A percentile compares a stretch with the other conserved stretches of the same genome.
Conservation (phyloP, 192 early-diverging fungal genomes). For the Umbelopsis vinacea region DNA sequence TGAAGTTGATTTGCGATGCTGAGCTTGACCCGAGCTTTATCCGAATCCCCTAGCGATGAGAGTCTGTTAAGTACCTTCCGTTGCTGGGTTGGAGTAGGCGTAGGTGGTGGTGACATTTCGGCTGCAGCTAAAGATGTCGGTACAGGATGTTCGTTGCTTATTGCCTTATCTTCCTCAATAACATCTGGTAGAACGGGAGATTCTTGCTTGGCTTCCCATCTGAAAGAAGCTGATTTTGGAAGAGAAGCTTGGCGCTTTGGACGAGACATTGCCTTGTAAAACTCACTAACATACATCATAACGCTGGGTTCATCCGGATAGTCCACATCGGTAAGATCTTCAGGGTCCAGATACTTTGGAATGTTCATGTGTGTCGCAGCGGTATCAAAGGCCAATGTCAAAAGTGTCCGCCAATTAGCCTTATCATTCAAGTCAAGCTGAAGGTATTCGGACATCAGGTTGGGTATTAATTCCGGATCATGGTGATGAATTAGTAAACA, state of each 20-base stretch:
- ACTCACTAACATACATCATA: constrained; percentile 59
- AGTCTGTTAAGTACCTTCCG: constrained; percentile 19
- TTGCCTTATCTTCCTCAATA: background rate
- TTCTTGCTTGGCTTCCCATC: background rate
- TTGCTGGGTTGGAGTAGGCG: constrained; percentile 24
- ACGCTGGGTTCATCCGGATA: constrained; percentile 57
- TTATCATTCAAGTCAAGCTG: constrained; percentile 42
- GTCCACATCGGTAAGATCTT: constrained; percentile 53
- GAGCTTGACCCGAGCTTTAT: constrained; percentile 36
- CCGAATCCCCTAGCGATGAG: constrained; percentile 36
- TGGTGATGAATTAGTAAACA: constrained; percentile 53
- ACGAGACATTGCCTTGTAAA: constrained; percentile 55
- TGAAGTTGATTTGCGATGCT: constrained; percentile 31
- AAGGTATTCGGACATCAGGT: constrained; percentile 44
- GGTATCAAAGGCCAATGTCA: constrained; percentile 45
- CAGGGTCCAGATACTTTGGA: constrained; percentile 46
- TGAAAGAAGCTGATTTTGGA: background rate
- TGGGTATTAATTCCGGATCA: constrained; percentile 47
- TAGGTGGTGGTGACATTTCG: constrained; percentile 10
- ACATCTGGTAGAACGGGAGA: background rate
- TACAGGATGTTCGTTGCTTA: background rate
- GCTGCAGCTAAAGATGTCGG: background rate
- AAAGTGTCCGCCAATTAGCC: constrained; percentile 36
- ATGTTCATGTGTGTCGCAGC: constrained; percentile 48
- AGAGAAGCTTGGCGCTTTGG: constrained; percentile 30